phyloP scores from a whole-genome alignment of 352 stramenopile species.

The Phytophthora pisi region DNA sequence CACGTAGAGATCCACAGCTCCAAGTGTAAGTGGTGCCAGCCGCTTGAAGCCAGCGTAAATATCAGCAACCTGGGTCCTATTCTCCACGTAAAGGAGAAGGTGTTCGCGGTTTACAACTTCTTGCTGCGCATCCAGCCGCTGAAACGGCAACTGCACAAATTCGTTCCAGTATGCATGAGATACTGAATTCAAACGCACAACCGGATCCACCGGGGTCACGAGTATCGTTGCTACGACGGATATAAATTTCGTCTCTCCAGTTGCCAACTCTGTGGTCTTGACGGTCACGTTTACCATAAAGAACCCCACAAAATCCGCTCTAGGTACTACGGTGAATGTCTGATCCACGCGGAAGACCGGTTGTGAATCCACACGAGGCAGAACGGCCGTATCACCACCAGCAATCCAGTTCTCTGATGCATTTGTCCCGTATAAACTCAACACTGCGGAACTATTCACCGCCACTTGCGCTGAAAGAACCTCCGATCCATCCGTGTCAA shows the following conservation, averaged over 20 bases:
- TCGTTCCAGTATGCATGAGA: slow-evolving; percentile 31
- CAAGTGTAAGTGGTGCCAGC: slow-evolving; percentile 23
- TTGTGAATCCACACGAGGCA: slow-evolving; percentile 12
- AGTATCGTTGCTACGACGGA: slow-evolving; percentile 31
- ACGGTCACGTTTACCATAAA: slow-evolving; percentile 47
- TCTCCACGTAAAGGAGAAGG: slow-evolving; percentile 48
- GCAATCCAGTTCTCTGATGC: slow-evolving; percentile 25
- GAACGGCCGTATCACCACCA: slow-evolving; percentile 9
- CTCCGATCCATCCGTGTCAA: slow-evolving; percentile 39
- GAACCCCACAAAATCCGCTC: slow-evolving; percentile 49
- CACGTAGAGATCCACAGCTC: slow-evolving; percentile 35
- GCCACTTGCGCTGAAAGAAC: slow-evolving; percentile 19
- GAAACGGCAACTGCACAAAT: slow-evolving; percentile 53
- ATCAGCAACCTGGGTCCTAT: slow-evolving; percentile 37
- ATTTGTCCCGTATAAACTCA: slow-evolving; percentile 25
- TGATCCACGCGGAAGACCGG: slow-evolving; percentile 22
- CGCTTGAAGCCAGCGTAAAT: slow-evolving; percentile 46
- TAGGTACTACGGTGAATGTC: slow-evolving; percentile 35
- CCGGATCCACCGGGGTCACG: slow-evolving; percentile 36
- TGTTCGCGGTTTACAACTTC: slow-evolving; percentile 44
- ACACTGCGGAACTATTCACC: slow-evolving; percentile 34
- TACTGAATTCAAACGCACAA: slow-evolving; percentile 22
- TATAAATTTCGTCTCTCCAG: slow-evolving; percentile 29
- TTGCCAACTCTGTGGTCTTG: slow-evolving; percentile 42
- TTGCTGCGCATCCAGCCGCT: slow-evolving; percentile 35